Conservation (phyloP, 2,329 filamentous ascomycete species). For the Byssochlamys sp. region DNA sequence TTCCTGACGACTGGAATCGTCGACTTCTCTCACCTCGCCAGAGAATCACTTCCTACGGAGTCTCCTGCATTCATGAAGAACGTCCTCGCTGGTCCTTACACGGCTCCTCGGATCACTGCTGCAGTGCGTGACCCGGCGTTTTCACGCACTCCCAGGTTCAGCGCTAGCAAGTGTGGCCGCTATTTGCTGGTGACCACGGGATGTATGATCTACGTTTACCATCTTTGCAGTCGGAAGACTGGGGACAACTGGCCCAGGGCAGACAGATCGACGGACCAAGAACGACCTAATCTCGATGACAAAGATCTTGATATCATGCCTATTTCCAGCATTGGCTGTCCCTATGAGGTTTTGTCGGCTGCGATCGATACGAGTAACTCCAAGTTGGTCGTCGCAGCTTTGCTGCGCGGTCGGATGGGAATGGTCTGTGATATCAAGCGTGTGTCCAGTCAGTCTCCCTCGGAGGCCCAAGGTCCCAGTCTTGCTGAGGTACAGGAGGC, state of each 20-base stretch:
- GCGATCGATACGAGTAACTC: constrained; percentile 54
- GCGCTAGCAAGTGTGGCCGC: constrained; percentile 48
- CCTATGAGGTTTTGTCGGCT: constrained; percentile 47
- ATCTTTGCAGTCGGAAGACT: constrained; percentile 21
- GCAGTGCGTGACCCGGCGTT: constrained; percentile 11
- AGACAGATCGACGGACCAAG: constrained; percentile 1
- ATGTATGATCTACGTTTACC: constrained; percentile 49
- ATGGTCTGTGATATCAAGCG: constrained; percentile 48
- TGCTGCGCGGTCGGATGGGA: constrained; percentile 52
- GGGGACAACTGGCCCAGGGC: constrained; percentile 2
- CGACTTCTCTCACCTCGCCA: constrained; percentile 18
- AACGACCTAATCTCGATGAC: constrained; percentile 14
- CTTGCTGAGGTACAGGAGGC: constrained; percentile 5
- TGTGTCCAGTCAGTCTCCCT: constrained; percentile 3
- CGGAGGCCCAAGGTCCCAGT: constrained; percentile 7
- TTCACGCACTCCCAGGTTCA: constrained; percentile 33
- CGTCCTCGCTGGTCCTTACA: constrained; percentile 1
- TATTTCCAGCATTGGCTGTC: constrained; percentile 48
- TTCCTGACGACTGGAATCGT: constrained; percentile 32
- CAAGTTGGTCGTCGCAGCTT: constrained; percentile 47
- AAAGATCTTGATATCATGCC: constrained; percentile 31
- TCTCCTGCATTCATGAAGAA: constrained; percentile 8
- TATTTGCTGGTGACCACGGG: constrained; percentile 49
- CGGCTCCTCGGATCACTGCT: constrained; percentile 12
- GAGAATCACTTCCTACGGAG: constrained; percentile 7